These are phyloP conservation scores for Yamadazyma diddensiae DNA, from an alignment of 1,139 yeast species.

Conservation along the genomic window DNA sequence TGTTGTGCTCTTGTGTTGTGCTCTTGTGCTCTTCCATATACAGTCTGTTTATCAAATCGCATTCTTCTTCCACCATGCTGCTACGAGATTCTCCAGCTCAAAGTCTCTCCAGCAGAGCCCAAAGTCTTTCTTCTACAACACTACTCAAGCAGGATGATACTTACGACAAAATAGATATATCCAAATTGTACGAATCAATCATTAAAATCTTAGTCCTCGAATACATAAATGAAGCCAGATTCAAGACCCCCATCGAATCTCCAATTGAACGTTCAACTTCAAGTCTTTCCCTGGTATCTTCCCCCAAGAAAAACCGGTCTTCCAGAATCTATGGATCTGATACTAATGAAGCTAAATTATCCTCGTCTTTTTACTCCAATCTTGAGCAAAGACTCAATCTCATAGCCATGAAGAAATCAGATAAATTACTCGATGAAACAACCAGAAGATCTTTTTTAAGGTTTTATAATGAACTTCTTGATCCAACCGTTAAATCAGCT, in stretches of 20 bases:
- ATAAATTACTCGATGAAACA: conserved; percentile 32
- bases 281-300: conserved; percentile 6
- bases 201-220: conserved; percentile 52
- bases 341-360: conserved; percentile 27
- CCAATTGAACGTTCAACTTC: conserved; percentile 2
- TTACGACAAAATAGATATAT: conserved; percentile 26
- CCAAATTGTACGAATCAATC: conserved; percentile 37
- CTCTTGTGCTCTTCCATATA: not conserved
- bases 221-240: conserved; percentile 58
- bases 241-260: conserved; percentile 34
- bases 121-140: conserved; percentile 23
- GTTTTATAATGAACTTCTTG: conserved; percentile 60
- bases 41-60: not conserved
- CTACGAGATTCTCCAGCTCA: not conserved
- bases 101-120: conserved; percentile 6
- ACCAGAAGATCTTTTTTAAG: conserved; percentile 50
- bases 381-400: conserved; percentile 49
- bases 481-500: conserved; percentile 44
- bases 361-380: conserved; percentile 45
- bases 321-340: conserved; percentile 16
- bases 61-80: not conserved
- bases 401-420: conserved; percentile 53
- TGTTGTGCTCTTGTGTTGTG: not conserved
- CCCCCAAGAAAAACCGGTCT: conserved; percentile 12
- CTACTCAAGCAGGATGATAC: conserved; percentile 19